Evolutionary conservation across 2,329 filamentous ascomycete genomes (phyloP), one percentile per base, ranked within the genome.

Genomic region (Colletotrichum aenigma): DNA sequence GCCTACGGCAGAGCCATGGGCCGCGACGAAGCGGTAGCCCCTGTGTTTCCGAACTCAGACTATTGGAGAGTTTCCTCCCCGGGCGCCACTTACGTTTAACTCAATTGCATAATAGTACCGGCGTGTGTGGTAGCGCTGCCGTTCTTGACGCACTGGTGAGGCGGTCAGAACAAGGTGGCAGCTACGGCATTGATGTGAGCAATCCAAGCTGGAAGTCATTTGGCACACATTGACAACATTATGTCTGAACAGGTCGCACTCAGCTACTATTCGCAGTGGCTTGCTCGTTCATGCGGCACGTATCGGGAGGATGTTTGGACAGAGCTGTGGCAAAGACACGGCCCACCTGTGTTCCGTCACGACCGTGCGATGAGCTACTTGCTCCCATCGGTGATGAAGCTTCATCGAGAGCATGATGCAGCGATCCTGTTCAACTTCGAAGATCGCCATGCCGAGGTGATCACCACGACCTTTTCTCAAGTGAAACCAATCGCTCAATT

Each of bases 301-400:
- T 88, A 87, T 80, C 84, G 85, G 0, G 74, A 80, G 2, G 34
- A 66, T 9, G 65, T 73, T 13, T 68, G 70, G 70, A 16, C 21
- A 21, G 77, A 81, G 1, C 81, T 90, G 13, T 91, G 89, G 89
- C 77, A 87, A 85, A 82, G 85, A 12, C 85, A 90, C 76, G 87
- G 86, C 5, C 81, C 80, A 15, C 85, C 84, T 10, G 84, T 88
- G 3, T 91, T 89, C 82, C 85, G 88, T 12, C 86, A 90, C 78
- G 87, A 88, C 78, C 85, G 91, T 76, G 83, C 84, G 30, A 89
- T 90, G 87, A 73, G 71, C 2, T 84, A 87, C 64, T 81, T 86
- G 12, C 80, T 69, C 6, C 70, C 70, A 7, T 15, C 79, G 6
- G 86, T 87, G 77, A 66, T 88, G 58, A 81, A 82, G 15, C 81